These are phyloP conservation scores for Gaeumannomyces sp. DNA, from an alignment of 2,329 filamentous ascomycete genomes.

Conservation along the genomic window DNA sequence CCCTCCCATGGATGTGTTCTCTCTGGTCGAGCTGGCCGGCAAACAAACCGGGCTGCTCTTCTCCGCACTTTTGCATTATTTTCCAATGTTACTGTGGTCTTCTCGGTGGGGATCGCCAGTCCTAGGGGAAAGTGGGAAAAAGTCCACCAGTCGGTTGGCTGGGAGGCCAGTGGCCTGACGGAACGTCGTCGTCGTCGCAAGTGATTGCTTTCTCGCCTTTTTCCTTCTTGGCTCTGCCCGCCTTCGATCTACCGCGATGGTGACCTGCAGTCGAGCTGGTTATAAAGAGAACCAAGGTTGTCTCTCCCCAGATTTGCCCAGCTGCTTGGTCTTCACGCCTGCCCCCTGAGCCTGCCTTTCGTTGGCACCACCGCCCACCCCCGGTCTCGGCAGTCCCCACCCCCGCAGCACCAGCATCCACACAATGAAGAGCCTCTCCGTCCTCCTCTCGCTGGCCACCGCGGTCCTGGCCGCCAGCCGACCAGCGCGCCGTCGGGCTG, in stretches of 20 bases:
- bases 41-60: background rate
- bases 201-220: background rate
- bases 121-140: background rate
- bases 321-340: no score
- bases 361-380: no score
- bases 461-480: slow-evolving; percentile 8
- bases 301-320: no score
- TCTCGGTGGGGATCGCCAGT: background rate
- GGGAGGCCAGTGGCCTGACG: background rate
- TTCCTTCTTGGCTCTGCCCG: background rate
- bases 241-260: background rate
- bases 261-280: background rate
- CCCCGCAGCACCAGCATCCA: background rate
- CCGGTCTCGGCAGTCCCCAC: background rate
- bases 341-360: no score
- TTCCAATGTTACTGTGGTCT: background rate
- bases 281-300: no score
- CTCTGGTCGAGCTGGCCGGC: no score
- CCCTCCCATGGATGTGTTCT: background rate
- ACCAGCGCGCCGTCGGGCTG: slow-evolving; percentile 7
- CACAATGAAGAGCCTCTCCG: background rate
- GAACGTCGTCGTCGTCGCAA: background rate
- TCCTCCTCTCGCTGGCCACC: slow-evolving; percentile 7
- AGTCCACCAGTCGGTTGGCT: background rate
- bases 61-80: background rate